phyloP scores from a whole-genome alignment of 129 eudicot species.

The Logfia minima region DNA sequence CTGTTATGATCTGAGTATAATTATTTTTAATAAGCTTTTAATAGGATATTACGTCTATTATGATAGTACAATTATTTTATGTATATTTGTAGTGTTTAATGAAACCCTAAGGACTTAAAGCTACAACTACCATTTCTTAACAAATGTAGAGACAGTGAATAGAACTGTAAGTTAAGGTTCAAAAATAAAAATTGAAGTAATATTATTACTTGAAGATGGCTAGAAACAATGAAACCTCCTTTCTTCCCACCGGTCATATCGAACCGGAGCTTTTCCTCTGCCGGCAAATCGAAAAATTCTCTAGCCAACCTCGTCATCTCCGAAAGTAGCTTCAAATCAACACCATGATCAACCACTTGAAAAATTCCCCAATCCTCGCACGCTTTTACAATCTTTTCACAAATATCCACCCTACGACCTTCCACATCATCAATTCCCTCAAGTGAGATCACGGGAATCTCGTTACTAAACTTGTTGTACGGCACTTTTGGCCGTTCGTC shows the following conservation, averaged over 20 bases:
- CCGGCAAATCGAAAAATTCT: slow-evolving; percentile 59
- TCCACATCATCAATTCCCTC: slow-evolving; percentile 54
- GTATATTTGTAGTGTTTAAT: too few species aligned
- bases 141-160: too few species aligned
- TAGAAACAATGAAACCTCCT: slow-evolving; percentile 93
- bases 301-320: slow-evolving; percentile 71
- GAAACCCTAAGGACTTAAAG: too few species aligned
- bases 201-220: slow-evolving; percentile 77
- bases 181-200: neutral
- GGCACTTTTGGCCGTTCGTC: slow-evolving; percentile 92
- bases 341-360: slow-evolving; percentile 91
- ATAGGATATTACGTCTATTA: too few species aligned
- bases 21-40: too few species aligned
- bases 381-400: slow-evolving; percentile 71
- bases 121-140: neutral
- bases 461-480: slow-evolving; percentile 68
- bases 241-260: slow-evolving; percentile 98
- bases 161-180: neutral
- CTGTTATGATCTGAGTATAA: too few species aligned
- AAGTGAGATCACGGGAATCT: slow-evolving; percentile 80
- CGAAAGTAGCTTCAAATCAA: slow-evolving; percentile 42
- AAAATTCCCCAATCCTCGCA: slow-evolving; percentile 96
- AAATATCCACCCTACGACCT: slow-evolving; percentile 50
- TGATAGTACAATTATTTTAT: too few species aligned
- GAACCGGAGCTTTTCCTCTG: slow-evolving; percentile 77